Conservation (phyloP, 208 protist species). For the Trichomonas vaginalis region DNA sequence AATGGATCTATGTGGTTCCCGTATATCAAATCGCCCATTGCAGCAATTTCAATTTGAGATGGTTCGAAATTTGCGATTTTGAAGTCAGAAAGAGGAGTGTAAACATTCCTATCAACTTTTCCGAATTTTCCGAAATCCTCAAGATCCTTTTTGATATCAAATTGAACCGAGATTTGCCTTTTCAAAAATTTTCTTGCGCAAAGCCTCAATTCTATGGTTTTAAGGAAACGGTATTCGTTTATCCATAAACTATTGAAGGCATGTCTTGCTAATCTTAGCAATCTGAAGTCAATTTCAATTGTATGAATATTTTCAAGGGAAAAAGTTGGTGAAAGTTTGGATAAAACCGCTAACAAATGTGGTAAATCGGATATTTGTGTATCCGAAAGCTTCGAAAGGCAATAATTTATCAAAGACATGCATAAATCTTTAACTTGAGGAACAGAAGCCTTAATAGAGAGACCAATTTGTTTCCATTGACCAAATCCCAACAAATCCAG, state of each 20-base stretch:
- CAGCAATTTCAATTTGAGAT: neutral
- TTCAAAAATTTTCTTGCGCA: neutral
- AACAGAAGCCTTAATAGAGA: neutral
- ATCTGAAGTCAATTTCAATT: neutral
- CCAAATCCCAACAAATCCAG: neutral
- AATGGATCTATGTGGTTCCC: neutral
- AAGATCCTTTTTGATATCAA: neutral
- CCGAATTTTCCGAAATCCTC: neutral
- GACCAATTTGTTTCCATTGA: neutral
- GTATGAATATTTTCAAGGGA: neutral
- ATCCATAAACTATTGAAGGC: neutral
- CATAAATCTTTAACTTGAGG: neutral
- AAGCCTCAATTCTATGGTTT: neutral
- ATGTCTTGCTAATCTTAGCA: neutral
- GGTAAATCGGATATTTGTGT: neutral
- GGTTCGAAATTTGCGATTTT: neutral
- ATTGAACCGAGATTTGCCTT: neutral
- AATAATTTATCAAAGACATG: neutral
- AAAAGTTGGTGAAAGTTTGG: neutral
- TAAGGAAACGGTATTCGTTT: neutral
- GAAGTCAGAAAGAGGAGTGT: neutral
- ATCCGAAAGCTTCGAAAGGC: neutral
- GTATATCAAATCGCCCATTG: neutral
- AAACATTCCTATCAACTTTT: neutral
- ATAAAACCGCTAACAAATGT: neutral